Evolutionary conservation across 2,329 filamentous ascomycete species (phyloP), one percentile per base, ranked within the genome.

Genomic region (Ophiocordyceps unilateralis): DNA sequence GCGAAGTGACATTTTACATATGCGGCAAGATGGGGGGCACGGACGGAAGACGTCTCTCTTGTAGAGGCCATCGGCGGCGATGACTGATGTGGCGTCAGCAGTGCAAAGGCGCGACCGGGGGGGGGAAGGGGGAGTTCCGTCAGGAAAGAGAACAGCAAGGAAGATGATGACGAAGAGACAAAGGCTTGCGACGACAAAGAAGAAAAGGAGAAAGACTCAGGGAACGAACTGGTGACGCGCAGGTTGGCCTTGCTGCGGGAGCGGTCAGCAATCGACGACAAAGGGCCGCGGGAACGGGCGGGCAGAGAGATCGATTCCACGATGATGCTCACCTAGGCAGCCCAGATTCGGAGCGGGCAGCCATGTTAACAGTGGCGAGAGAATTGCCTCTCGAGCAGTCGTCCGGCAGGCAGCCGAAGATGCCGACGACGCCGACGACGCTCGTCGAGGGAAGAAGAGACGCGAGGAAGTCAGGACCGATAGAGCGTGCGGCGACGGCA

Each of bases 21-120:
- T 19, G 42, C 11, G 24, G n/a, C 37, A 22, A 34, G 14, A 11
- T 7, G 19, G 6, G 19, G n/a, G 17, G 10, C 40, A 78, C 86
- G 55, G 81, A 96, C 91, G 78, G 66, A 98, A 96, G 48, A 98
- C 88, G 84, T 98, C 91, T 66, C 91, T 81, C 72, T 96, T 98
- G 72, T 95, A 96, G 51, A 98, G 73, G 47, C 91, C 91, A 72
- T 98, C 91, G 54, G 91, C 91, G 54, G 91, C 91, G 69, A 98
- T 95, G 68, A 98, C 91, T 96, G 62, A 53, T 54, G 47, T 49
- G 41, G 49, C 45, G 58, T 73, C 55, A 69, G 64, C 26, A 37
- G 36, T n/a, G 12, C 32, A 23, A 37, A 52, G 58, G 15, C 36
- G 43, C 39, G 12, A 6, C 21, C 11, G 22, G 30, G 26, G 34